These are phyloP conservation scores for Paramecium biaurelia DNA, from an alignment of 73 alveolate genomes.

Conservation along the genomic window DNA sequence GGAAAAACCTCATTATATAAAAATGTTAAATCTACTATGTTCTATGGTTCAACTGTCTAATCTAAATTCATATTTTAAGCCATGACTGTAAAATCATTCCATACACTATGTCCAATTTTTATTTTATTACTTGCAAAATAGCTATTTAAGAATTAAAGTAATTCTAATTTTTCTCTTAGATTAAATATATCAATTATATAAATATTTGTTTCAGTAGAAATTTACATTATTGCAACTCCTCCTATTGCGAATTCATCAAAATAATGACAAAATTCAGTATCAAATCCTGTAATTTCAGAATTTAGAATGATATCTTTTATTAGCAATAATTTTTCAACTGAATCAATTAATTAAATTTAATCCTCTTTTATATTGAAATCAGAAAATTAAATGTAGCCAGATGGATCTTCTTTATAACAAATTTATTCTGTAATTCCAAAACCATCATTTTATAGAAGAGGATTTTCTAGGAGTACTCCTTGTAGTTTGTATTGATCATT, in stretches of 20 bases:
- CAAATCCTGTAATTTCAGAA: neutral
- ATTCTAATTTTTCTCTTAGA: neutral
- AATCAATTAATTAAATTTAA: neutral
- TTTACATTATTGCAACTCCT: constrained; percentile 19
- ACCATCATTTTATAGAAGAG: neutral
- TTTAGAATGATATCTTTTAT: neutral
- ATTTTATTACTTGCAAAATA: neutral
- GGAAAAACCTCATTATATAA: neutral
- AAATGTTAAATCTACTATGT: neutral
- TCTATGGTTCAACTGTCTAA: neutral
- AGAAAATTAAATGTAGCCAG: neutral
- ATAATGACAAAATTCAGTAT: constrained; percentile 39
- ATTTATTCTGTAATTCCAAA: constrained; percentile 31
- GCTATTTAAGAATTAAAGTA: neutral
- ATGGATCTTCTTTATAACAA: neutral
- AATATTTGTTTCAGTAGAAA: neutral
- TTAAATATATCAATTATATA: neutral
- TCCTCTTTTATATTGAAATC: neutral
- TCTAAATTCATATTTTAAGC: neutral
- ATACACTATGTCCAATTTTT: constrained; percentile 31
- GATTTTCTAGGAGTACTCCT: neutral
- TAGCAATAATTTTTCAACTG: neutral
- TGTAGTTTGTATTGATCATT: neutral
- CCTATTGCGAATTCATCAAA: constrained; percentile 17
- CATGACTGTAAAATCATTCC: constrained; percentile 16